Base-by-base conservation (phyloP, 208 protist genomes). In the Leishmania amazonensis region DNA sequence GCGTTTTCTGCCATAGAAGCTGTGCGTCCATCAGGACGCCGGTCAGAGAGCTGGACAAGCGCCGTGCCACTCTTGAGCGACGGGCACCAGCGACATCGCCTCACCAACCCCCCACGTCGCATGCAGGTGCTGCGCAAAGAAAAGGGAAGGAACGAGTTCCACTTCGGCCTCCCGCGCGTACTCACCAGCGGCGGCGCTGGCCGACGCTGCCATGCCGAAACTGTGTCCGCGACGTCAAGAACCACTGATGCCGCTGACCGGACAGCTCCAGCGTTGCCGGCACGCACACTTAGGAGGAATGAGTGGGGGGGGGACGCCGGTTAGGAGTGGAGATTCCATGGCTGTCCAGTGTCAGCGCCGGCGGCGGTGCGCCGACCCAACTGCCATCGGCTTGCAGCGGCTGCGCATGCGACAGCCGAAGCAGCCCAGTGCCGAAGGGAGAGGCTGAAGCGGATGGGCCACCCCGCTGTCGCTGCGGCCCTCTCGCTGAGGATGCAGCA, bases 101-200 rank as follows among this genome's bases (percentile, higher is more conserved):
- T 49, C 31, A n/a, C 47, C 35, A 2, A 54, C 13, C 40, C 57
- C 60, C 78, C 73, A 54, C 60, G 78, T 70, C 73, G 78, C 8
- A 21, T 35, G 72, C 24, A 51, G 51, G 28, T 31, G 64, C 51
- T 45, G 45, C 4, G 38, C 65, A 76, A 86, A 86, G 75, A 79
- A 86, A 45, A 82, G 67, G n/a, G 83, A 57, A 0, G 83, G 83
- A 35, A 86, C 45, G 40, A 86, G 82, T 3, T 40, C 58, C 49
- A 45, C 57, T 8, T 64, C 71, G 5, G 73, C 72, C 60, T 86
- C 83, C 21, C 45, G 64, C 35, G 42, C 78, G 57, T 86, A 86
- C 68, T 86, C 83, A 8, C 58, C 47, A 19, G 74, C 57, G 35
- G 53, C 40, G 24, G 6, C 53, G 74, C n/a, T 17, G 19, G 11